Conservation (phyloP, 2,329 filamentous ascomycete species). For the Xylaria sp. region DNA sequence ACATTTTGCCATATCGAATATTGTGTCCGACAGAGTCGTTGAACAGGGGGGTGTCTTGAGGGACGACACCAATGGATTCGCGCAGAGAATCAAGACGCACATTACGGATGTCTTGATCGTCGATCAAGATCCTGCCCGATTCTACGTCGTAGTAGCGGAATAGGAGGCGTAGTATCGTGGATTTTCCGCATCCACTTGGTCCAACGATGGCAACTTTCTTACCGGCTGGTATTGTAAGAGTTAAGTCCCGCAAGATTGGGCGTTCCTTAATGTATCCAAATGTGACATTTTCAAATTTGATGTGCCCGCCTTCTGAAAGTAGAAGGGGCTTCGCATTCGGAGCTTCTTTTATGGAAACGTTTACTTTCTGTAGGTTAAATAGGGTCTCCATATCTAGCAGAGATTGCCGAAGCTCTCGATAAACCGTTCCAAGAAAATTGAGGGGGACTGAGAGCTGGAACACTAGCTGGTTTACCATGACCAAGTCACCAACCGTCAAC, state of each 20-base stretch:
- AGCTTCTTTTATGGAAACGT: conserved; percentile 84
- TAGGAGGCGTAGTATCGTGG: conserved; percentile 87
- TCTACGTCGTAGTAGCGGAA: conserved; percentile 97
- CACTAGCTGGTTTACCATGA: conserved; percentile 99
- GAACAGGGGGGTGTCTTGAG: conserved; percentile 96
- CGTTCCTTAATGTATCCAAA: conserved; percentile 92
- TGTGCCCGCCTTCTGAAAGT: conserved; percentile 83
- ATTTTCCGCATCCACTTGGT: conserved; percentile 95
- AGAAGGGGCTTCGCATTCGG: conserved; percentile 78
- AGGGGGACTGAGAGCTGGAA: conserved; percentile 97
- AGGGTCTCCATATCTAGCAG: conserved; percentile 98
- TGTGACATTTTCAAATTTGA: conserved; percentile 92
- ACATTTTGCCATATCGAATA: conserved; percentile 89
- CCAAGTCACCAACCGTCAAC: conserved; percentile 92
- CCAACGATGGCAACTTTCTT: conserved; percentile 97
- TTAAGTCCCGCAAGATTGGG: conserved; percentile 86
- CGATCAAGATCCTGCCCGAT: conserved; percentile 85
- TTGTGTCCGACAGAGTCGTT: conserved; percentile 97
- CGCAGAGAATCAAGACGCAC: conserved; percentile 86
- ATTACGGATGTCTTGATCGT: conserved; percentile 89
- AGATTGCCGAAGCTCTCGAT: conserved; percentile 93
- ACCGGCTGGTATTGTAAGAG: conserved; percentile 89
- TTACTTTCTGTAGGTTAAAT: conserved; percentile 97
- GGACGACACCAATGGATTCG: conserved; percentile 90
- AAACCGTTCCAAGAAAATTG: conserved; percentile 98